phyloP scores from a whole-genome alignment of 1,139 yeast species.

The Debaryomyces psychrophilus region DNA sequence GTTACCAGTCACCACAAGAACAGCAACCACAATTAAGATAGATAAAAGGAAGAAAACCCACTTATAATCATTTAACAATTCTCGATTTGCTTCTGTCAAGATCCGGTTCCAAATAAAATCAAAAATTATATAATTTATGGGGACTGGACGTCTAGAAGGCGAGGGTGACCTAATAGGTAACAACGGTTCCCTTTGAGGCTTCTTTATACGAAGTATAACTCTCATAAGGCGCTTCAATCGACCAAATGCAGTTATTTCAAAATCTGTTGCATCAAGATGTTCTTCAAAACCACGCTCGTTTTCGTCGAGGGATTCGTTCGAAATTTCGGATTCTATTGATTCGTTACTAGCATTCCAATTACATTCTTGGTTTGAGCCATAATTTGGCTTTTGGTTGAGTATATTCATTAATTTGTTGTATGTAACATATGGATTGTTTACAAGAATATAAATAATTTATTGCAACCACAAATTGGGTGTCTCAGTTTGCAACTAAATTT shows the following conservation, averaged over 20 bases:
- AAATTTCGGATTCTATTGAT: slow-evolving; percentile 7
- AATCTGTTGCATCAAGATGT: background rate
- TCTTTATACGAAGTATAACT: background rate
- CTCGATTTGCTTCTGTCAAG: slow-evolving; percentile 28
- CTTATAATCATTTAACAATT: slow-evolving; percentile 20
- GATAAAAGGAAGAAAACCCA: slow-evolving; percentile 14
- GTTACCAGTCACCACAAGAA: slow-evolving; percentile 23
- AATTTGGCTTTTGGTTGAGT: slow-evolving; percentile 9
- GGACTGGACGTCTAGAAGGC: slow-evolving; percentile 16
- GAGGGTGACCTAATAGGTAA: slow-evolving; percentile 26
- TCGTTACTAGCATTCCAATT: slow-evolving; percentile 17
- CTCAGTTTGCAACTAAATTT: background rate
- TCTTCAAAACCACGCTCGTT: background rate
- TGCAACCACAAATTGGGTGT: slow-evolving; percentile 7
- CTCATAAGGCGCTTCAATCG: background rate
- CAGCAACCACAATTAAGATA: slow-evolving; percentile 12
- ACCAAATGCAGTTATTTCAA: background rate
- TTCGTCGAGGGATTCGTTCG: background rate
- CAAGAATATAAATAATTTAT: slow-evolving; percentile 1
- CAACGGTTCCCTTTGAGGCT: slow-evolving; percentile 18
- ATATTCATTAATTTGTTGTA: background rate
- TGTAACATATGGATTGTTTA: background rate
- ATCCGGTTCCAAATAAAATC: slow-evolving; percentile 22
- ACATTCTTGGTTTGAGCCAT: slow-evolving; percentile 11
- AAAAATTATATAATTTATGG: slow-evolving; percentile 14